These are phyloP conservation scores for Fraxinus americana DNA, from an alignment of 257 asterid genomes.

Conservation along the genomic window DNA sequence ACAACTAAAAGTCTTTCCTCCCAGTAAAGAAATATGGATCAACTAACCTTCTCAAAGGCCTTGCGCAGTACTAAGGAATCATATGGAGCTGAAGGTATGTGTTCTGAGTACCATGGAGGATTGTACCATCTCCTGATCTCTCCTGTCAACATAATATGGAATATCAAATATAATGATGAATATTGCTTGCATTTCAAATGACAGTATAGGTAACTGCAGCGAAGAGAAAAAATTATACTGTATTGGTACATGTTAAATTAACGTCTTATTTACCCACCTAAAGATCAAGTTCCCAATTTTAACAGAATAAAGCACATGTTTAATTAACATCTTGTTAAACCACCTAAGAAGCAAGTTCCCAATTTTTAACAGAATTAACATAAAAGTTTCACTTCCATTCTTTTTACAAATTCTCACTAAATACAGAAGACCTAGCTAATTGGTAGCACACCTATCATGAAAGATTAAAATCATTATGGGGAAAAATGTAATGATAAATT, in stretches of 20 bases:
- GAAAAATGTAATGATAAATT: not conserved
- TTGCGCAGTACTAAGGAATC: constrained; percentile 72
- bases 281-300: not conserved
- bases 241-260: not conserved
- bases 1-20: constrained; percentile 16
- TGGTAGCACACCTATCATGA: not conserved
- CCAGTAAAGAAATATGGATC: constrained; percentile 14
- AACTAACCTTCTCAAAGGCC: constrained; percentile 94
- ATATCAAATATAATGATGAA: constrained; percentile 1
- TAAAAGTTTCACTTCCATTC: constrained; percentile 1
- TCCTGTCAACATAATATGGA: constrained; percentile 51
- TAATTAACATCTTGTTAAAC: not conserved
- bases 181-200: not conserved
- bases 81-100: constrained; percentile 75
- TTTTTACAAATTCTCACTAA: not conserved
- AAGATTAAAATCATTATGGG: constrained; percentile 2
- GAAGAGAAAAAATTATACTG: not conserved
- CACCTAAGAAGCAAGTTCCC: not conserved
- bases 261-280: not conserved
- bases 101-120: constrained; percentile 86
- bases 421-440: constrained; percentile 18
- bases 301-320: not conserved
- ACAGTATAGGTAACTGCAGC: not conserved
- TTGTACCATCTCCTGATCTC: constrained; percentile 92
- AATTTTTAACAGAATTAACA: constrained; percentile 8